A percentile compares a stretch with the other conserved stretches of the same genome.
Conservation (phyloP, 106 monocot genomes). For the Dendrobium nobile region DNA sequence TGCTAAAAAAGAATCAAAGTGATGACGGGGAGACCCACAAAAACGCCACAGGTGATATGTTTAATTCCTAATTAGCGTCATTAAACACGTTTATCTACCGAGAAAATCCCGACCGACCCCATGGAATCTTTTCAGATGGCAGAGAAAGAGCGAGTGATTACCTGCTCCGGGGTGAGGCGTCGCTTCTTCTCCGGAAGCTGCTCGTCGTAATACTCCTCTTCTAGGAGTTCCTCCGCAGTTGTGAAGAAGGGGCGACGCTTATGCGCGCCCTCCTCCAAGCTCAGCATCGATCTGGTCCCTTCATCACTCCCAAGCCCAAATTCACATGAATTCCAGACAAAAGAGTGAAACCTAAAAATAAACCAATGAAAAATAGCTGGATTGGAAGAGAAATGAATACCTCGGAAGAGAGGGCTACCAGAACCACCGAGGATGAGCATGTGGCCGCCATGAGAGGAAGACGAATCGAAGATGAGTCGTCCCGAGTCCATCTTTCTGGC, state of each 20-base stretch:
- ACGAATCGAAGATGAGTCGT: slow-evolving; percentile 47
- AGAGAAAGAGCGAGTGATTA: background rate
- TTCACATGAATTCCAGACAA: background rate
- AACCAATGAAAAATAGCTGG: background rate
- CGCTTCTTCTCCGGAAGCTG: slow-evolving; percentile 89
- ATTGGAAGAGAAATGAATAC: slow-evolving; percentile 15
- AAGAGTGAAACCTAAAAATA: background rate
- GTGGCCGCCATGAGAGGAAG: slow-evolving; percentile 13
- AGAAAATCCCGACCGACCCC: background rate
- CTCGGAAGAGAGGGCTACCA: slow-evolving; percentile 29
- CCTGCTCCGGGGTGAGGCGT: slow-evolving; percentile 89
- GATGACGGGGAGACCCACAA: background rate
- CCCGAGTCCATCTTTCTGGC: slow-evolving; percentile 41
- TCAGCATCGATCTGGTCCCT: slow-evolving; percentile 34
- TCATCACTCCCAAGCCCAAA: slow-evolving; percentile 20
- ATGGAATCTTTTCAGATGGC: background rate
- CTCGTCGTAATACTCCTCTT: slow-evolving; percentile 93
- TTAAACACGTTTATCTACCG: background rate
- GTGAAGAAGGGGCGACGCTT: slow-evolving; percentile 60
- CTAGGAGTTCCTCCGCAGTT: slow-evolving; percentile 53
- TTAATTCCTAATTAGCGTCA: background rate
- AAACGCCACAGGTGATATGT: background rate
- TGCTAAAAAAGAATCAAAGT: background rate
- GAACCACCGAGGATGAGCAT: slow-evolving; percentile 37
- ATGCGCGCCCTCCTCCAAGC: slow-evolving; percentile 26